Conservation (phyloP, 2,329 filamentous ascomycete species). For the Gyromitra esculenta region DNA sequence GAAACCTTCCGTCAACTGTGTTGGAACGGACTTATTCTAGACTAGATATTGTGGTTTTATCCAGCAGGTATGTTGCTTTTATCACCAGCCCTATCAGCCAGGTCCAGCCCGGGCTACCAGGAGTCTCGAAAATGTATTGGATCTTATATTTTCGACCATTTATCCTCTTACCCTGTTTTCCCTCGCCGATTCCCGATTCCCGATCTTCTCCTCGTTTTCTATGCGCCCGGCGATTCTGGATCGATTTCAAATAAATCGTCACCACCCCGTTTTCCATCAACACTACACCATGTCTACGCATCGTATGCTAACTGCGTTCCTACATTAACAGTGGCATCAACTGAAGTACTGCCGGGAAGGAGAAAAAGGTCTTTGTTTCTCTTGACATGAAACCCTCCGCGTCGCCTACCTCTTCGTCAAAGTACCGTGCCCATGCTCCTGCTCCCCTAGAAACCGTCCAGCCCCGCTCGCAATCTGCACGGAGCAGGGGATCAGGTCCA, state of each 20-base stretch:
- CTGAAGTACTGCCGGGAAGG: constrained; percentile 42
- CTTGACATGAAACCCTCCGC: constrained; percentile 54
- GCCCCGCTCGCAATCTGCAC: constrained; percentile 47
- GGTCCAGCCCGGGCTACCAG: constrained; percentile 29
- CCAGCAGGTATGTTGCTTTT: constrained; percentile 50
- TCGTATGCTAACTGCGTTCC: constrained; percentile 45
- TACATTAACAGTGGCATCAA: constrained; percentile 43
- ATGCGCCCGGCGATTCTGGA: constrained; percentile 35
- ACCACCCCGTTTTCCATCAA: constrained; percentile 40
- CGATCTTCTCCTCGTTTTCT: constrained; percentile 37
- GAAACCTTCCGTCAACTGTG: constrained; percentile 23
- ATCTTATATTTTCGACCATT: constrained; percentile 41
- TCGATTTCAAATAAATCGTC: constrained; percentile 47
- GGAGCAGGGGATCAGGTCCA: constrained; percentile 51
- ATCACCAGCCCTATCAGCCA: constrained; percentile 34
- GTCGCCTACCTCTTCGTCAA: constrained; percentile 52
- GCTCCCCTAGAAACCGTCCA: constrained; percentile 46
- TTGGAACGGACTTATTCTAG: not conserved
- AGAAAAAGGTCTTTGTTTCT: constrained; percentile 32
- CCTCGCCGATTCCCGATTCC: constrained; percentile 31
- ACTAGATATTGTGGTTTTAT: constrained; percentile 45
- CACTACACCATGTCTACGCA: constrained; percentile 42
- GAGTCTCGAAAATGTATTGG: constrained; percentile 47
- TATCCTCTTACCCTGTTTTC: constrained; percentile 45
- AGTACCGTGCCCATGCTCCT: constrained; percentile 52